Percentiles rank a stretch among this genome's conserved stretches.
These are phyloP conservation scores for Aspergillus tanneri DNA, from an alignment of 2,329 filamentous ascomycete species.

Conservation along the genomic window DNA sequence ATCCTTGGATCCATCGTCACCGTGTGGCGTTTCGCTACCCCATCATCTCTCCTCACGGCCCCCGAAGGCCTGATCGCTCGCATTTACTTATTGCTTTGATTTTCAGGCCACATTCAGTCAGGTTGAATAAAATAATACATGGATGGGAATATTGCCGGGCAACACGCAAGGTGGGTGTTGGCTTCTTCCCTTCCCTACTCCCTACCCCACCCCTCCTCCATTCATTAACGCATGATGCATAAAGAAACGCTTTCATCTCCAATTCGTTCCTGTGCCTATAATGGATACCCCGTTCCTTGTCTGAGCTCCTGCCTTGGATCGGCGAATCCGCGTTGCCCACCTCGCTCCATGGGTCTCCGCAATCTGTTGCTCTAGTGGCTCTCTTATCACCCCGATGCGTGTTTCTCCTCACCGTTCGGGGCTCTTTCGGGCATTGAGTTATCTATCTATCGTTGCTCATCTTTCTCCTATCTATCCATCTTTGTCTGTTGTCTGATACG, in stretches of 20 bases:
- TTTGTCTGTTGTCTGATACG: constrained; percentile 10
- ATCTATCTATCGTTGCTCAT: constrained; percentile 20
- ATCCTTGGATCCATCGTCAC: constrained; percentile 6
- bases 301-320: constrained; percentile 21
- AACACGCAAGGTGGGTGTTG: constrained; percentile 6
- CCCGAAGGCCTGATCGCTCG: neutral
- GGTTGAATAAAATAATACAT: neutral
- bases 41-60: constrained; percentile 1
- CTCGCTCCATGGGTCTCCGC: constrained; percentile 26
- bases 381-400: constrained; percentile 22
- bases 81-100: too few species aligned
- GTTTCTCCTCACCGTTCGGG: constrained; percentile 24
- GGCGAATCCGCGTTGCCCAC: constrained; percentile 23
- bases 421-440: constrained; percentile 17
- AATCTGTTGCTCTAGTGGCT: constrained; percentile 20
- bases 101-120: too few species aligned
- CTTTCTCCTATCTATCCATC: constrained; percentile 14
- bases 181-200: constrained; percentile 1
- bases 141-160: neutral
- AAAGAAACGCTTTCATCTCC: constrained; percentile 12
- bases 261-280: constrained; percentile 10
- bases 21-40: constrained; percentile 9
- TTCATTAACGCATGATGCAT: constrained; percentile 18
- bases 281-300: constrained; percentile 12
- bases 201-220: constrained; percentile 5